These are phyloP conservation scores for Cladosporium cucumerinum DNA, from an alignment of 2,329 filamentous ascomycete genomes.

Conservation along the genomic window DNA sequence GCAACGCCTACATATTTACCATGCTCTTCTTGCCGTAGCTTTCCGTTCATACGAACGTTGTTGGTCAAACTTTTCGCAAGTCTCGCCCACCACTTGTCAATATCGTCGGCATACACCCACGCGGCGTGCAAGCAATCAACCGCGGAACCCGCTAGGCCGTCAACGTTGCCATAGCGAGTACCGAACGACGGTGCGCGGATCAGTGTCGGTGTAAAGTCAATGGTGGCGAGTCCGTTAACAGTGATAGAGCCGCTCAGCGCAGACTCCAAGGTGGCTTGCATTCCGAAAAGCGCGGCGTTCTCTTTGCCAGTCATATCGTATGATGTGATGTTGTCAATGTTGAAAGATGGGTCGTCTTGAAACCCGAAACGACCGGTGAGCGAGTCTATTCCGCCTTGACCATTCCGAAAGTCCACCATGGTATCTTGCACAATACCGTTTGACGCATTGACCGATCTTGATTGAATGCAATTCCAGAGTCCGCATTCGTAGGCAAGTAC, in stretches of 20 bases:
- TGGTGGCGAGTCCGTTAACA: neutral
- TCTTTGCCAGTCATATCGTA: neutral
- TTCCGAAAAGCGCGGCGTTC: neutral
- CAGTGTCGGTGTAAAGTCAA: neutral
- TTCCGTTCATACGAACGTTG: conserved; percentile 7
- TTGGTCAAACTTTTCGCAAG: conserved; percentile 14
- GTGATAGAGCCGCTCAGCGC: conserved; percentile 8
- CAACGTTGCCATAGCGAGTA: neutral
- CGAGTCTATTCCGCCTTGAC: neutral
- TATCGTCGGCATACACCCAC: conserved; percentile 2
- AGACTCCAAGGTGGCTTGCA: neutral
- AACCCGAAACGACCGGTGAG: neutral
- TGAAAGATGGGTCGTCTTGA: conserved; percentile 1
- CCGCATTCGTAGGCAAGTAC: conserved; percentile 9
- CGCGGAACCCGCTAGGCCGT: neutral
- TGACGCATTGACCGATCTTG: conserved; percentile 6
- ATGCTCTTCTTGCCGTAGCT: neutral
- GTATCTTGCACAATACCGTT: conserved; percentile 6
- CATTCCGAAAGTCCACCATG: neutral
- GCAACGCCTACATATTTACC: neutral
- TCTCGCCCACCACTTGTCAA: conserved; percentile 10
- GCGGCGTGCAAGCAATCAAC: conserved; percentile 10
- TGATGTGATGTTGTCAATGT: neutral
- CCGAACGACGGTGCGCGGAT: neutral
- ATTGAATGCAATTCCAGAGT: conserved; percentile 8